Evolutionary conservation across 805 yeast genomes (phyloP), one percentile per base, ranked within the genome.

Genomic region (Zygosaccharomyces siamensis): DNA sequence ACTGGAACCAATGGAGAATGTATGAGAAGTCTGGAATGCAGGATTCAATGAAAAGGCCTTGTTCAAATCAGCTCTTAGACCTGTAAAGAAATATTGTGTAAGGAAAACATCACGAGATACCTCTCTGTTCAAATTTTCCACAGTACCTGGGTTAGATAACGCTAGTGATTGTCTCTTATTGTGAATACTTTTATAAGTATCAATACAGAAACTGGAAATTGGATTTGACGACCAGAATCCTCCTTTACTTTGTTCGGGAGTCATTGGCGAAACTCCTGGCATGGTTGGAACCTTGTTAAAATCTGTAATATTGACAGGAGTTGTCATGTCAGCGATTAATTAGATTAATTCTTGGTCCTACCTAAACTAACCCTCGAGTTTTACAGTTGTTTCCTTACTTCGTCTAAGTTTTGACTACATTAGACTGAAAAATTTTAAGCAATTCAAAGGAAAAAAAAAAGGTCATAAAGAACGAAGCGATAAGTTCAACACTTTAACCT

Each of bases 11-110:
- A 88, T 75, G 35, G 95, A 78, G 65, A 93, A 85, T 52, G 96
- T 84, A 69, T 93, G 99, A 54, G 96, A 85, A 50, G 95, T 86
- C 77, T 93, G 98, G 84, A 93, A 93, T 50, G 88, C 90, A 50
- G 99, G 99, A 71, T 83, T 83, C 78, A 90, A 78, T 55, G 86
- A 73, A 66, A 93, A 89, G 11, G 90, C 88, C 77, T 92, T 92
- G 74, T 88, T 86, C 61, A 93, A 79, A 70, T 93, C 99, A 49
- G 98, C 99, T 68, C 96, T 86, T 64, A 93, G 78, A 51, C 99
- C 99, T 35, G 96, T 84, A 78, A 92, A 92, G 71, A 84, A 83
- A 74, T 87, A 86, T 67, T 89, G 95, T 64, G 79, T 81, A 61
- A 89, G 77, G 67, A 93, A 89, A 28, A 92, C 97, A 66, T 92